These are phyloP conservation scores for Aspergillus oerlinghausenensis DNA, from an alignment of 2,329 filamentous ascomycete species.

Conservation along the genomic window DNA sequence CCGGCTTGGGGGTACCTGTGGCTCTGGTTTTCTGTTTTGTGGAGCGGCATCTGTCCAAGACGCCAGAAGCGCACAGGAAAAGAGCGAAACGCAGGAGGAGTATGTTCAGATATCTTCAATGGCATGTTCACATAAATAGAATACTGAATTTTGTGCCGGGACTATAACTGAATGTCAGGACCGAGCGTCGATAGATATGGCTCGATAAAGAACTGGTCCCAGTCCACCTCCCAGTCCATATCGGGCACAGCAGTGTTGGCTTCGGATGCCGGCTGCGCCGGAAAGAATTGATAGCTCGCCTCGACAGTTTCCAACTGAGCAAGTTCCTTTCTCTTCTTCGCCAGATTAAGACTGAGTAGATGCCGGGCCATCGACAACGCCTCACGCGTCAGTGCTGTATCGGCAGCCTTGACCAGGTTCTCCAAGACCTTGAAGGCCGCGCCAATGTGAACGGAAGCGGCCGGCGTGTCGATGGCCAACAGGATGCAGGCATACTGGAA, in stretches of 20 bases:
- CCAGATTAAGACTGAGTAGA: conserved; percentile 22
- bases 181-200: conserved; percentile 25
- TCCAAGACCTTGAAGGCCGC: conserved; percentile 23
- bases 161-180: conserved; percentile 4
- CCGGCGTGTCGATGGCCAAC: conserved; percentile 25
- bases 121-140: not conserved
- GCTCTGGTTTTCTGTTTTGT: no score
- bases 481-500: conserved; percentile 29
- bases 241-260: conserved; percentile 13
- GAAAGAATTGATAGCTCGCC: conserved; percentile 12
- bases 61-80: no score
- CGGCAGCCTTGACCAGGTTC: conserved; percentile 20
- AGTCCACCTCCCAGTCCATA: conserved; percentile 21
- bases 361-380: conserved; percentile 27
- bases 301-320: conserved; percentile 25
- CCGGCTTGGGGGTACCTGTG: no score
- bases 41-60: no score
- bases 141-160: not conserved
- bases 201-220: conserved; percentile 30
- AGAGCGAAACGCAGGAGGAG: no score
- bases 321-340: conserved; percentile 28
- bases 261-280: conserved; percentile 8
- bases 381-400: conserved; percentile 24
- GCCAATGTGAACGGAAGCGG: conserved; percentile 14
- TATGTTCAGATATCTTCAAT: no score